Evolutionary conservation across 441 rosid species (phyloP).

Genomic region (Codiaeum variegatum): DNA sequence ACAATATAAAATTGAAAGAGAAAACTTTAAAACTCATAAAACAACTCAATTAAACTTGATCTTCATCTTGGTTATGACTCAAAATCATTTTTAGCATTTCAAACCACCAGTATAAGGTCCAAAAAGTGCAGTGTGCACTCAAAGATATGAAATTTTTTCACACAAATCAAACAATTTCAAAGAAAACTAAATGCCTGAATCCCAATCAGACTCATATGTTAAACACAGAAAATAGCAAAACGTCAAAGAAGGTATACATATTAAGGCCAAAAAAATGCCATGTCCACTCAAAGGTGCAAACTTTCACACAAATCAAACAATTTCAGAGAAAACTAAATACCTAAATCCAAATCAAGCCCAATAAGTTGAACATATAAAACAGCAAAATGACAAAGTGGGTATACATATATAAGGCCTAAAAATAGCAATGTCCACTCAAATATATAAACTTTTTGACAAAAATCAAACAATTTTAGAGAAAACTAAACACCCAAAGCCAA

Average conservation of each 20-base stretch:
- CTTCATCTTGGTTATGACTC: too few species aligned
- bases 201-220: background rate
- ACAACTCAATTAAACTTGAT: background rate
- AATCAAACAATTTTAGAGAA: too few species aligned
- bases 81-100: constrained; percentile 4
- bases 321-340: background rate
- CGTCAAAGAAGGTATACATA: background rate
- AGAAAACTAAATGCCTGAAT: background rate
- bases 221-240: background rate
- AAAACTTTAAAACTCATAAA: background rate
- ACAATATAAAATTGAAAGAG: background rate
- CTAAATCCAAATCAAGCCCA: constrained; percentile 2
- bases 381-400: background rate
- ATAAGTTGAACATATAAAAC: background rate
- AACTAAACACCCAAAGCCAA: too few species aligned
- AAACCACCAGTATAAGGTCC: background rate
- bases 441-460: too few species aligned
- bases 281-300: background rate
- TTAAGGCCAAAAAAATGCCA: background rate
- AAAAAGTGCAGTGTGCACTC: background rate
- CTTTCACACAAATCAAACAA: background rate
- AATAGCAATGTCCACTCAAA: too few species aligned
- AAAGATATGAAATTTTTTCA: background rate
- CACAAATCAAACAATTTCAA: background rate
- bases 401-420: too few species aligned